Evolutionary conservation across 2,329 filamentous ascomycete genomes (phyloP), one percentile per base, ranked within the genome.

Genomic region (Epichloe bromicola): DNA sequence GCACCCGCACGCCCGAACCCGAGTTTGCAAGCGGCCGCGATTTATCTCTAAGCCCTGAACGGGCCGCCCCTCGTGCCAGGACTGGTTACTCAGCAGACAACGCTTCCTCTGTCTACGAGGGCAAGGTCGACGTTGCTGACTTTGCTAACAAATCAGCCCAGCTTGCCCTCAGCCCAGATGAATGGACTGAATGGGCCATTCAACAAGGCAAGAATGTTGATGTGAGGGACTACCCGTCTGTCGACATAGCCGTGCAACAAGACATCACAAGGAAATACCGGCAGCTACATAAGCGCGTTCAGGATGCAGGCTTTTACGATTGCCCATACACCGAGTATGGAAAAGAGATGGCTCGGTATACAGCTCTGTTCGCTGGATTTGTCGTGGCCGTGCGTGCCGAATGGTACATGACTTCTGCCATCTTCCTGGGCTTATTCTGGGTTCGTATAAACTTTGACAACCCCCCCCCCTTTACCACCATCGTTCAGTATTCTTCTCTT

Each of bases 341-440:
- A 53, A 77, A 76, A 62, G 80, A 84, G 60, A 64, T 71, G 57
- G 55, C 69, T n/a, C 75, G 80, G 11, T 83, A 82, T 58, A 57
- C 61, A 0, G 55, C 65, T 0, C 62, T 83, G 6, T 82, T 83
- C 52, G 58, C 54, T 0, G 51, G 62, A 1, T 82, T 79, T 58
- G 51, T 73, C 10, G 59, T 68, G 17, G 57, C 71, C 2, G 65
- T 83, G 2, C 64, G 65, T 51, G 60, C 63, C 34, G 67, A 69
- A 39, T 83, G 78, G 76, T 83, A 79, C 61, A 61, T 76, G 48
- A 71, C 73, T 1, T 81, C 78, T 3, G 76, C 78, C 37, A 55
- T 74, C 17, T 79, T 76, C 55, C 63, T 84, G n/a, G 81, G 80
- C 3, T 51, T 79, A 14, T 82, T 83, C 61, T 83, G 80, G 77